Base-by-base conservation (phyloP, 1,284 basidiomycete genomes). In the Ustilago trichophora region DNA sequence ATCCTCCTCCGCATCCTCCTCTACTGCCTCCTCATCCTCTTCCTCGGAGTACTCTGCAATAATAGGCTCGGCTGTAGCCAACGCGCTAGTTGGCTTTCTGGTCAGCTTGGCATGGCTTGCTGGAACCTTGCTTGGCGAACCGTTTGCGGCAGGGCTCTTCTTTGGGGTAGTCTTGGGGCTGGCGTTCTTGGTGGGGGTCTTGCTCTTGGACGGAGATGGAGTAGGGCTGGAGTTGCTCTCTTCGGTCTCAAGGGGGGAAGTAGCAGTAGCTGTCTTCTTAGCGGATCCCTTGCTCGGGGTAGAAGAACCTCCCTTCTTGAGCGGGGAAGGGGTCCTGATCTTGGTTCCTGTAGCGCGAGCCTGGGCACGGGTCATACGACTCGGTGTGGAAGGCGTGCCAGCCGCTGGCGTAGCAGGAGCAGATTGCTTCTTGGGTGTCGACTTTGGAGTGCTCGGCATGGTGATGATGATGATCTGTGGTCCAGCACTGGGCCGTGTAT, bases 21-120 rank as follows among this genome's bases (percentile, higher is more conserved):
- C 54, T 10, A 36, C 49, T n/a, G 54, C 43, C 5, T 60, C 70
- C 8, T 50, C 56, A 8, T 45, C 46, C 25, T 59, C 68, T 42
- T 72, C 59, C 18, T 59, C 64, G 10, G 52, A 57, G 31, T 65
- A 52, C 21, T 67, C 60, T 2, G 69, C 64, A 18, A 40, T 42
- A 26, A 70, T 70, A 9, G 60, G 56, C 41, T 59, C 19, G 4
- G 67, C 67, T n/a, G 67, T 70, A 6, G 67, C 67, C 15, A 70
- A 25, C 6, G 52, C 67, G 2, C 51, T 56, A 2, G 67, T 70
- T 0, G 67, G 67, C 29, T 59, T 64, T 9, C 67, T 38, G 8
- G 65, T 42, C 35, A 68, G 26, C 44, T 64, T 64, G 4, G 69
- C 50, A 21, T 53, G 64, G 27, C 65, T 57, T 6, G 56, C 64